Conservation (phyloP, 2,329 filamentous ascomycete genomes). For the Sclerotinia subarctica region DNA sequence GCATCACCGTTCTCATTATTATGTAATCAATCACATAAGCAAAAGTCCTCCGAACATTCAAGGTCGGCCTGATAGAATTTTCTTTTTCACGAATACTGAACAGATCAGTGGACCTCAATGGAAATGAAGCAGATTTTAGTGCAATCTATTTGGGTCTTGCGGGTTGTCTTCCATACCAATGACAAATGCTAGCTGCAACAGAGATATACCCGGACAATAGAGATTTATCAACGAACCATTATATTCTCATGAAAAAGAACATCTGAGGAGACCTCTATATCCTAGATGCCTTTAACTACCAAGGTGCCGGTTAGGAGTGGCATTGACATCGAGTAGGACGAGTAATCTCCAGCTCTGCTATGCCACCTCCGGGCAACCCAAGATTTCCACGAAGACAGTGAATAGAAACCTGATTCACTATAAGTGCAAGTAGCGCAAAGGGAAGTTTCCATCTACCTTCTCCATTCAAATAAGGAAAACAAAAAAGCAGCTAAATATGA, state of each 20-base stretch:
- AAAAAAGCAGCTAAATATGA: background rate
- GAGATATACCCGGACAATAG: background rate
- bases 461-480: too few species aligned
- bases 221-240: background rate
- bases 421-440: too few species aligned
- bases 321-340: constrained; percentile 22
- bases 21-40: background rate
- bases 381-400: background rate
- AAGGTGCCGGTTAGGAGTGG: too few species aligned
- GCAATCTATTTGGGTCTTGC: background rate
- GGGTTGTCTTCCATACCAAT: background rate
- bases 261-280: too few species aligned
- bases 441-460: too few species aligned
- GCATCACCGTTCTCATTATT: background rate
- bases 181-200: constrained; percentile 27
- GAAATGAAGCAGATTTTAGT: background rate
- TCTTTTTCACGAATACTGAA: background rate
- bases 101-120: too few species aligned
- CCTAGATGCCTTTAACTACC: too few species aligned
- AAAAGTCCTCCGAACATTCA: background rate
- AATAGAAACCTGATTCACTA: background rate
- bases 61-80: background rate
- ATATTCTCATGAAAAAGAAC: too few species aligned
- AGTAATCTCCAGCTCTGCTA: background rate
- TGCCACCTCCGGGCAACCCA: background rate